phyloP scores from a whole-genome alignment of 2,329 filamentous ascomycete species.

The Pseudogymnoascus destructans region DNA sequence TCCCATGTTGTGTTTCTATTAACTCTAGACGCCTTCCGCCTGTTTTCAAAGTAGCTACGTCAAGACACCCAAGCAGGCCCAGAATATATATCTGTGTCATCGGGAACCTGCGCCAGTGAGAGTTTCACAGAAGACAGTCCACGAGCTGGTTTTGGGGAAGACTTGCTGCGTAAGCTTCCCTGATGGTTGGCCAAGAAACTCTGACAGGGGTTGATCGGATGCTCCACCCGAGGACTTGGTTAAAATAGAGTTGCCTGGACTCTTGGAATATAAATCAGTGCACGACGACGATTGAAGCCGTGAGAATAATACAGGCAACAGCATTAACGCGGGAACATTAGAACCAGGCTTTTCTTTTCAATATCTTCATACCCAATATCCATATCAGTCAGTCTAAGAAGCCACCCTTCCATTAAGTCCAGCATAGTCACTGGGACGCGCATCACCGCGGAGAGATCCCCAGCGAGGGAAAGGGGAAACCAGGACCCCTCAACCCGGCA shows the following conservation, averaged over 20 bases:
- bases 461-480: background rate
- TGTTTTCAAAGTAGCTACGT: background rate
- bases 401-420: background rate
- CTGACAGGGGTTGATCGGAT: background rate
- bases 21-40: background rate
- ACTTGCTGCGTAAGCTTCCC: background rate
- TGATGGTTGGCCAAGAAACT: background rate
- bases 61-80: background rate
- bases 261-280: background rate
- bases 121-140: background rate
- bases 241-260: background rate
- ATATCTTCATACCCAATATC: background rate
- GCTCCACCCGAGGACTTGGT: background rate
- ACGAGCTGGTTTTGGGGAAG: background rate
- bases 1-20: background rate
- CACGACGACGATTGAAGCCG: background rate
- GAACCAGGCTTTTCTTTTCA: no score
- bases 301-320: background rate
- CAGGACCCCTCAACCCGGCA: background rate
- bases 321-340: background rate
- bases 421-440: background rate
- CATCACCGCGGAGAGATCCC: background rate
- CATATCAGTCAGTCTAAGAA: background rate
- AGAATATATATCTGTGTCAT: background rate
- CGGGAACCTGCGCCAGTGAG: background rate